These are phyloP conservation scores for Beauveria sp. DNA, from an alignment of 2,329 filamentous ascomycete genomes.

Conservation along the genomic window DNA sequence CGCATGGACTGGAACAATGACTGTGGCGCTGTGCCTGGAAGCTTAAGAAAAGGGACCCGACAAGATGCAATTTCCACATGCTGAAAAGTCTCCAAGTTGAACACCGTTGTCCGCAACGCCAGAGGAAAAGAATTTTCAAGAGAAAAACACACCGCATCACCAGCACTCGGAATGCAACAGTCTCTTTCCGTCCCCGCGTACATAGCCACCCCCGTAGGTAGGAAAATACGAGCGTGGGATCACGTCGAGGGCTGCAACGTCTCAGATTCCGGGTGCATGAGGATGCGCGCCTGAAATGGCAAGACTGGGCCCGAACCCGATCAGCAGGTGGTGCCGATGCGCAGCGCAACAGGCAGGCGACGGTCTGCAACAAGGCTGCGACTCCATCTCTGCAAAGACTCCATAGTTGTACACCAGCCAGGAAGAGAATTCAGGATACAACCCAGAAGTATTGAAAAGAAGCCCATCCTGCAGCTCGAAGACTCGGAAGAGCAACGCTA, in stretches of 20 bases:
- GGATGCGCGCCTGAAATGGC: background rate
- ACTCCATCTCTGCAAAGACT: background rate
- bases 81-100: background rate
- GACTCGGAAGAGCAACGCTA: background rate
- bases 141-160: background rate
- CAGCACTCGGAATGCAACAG: background rate
- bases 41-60: background rate
- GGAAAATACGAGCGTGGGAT: background rate
- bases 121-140: background rate
- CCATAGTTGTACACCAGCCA: no score
- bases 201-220: slow-evolving; percentile 9
- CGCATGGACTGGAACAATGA: background rate
- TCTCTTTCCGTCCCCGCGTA: background rate
- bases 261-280: slow-evolving; percentile 6
- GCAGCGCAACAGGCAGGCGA: background rate
- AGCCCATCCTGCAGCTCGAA: background rate
- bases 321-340: background rate
- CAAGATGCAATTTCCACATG: background rate
- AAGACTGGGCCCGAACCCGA: background rate
- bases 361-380: background rate
- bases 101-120: background rate
- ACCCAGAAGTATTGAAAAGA: background rate
- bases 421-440: background rate
- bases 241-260: slow-evolving; percentile 6
- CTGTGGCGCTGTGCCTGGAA: slow-evolving; percentile 3